Conservation (phyloP, 2,329 filamentous ascomycete genomes). For the Bretziella fagacearum region DNA sequence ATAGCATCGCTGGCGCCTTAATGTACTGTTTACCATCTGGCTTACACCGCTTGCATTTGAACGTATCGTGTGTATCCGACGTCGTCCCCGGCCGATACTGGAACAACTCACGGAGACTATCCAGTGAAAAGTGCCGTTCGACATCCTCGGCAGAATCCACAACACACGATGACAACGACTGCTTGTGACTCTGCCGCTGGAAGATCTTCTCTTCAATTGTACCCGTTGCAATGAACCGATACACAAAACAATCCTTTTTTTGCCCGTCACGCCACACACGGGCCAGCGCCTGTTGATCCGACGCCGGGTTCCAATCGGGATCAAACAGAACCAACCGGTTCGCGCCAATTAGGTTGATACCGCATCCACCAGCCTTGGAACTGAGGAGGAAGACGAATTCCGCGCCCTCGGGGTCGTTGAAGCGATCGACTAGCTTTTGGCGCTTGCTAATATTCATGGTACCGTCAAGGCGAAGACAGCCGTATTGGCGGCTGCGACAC, state of each 20-base stretch:
- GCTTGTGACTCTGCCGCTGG: constrained; percentile 95
- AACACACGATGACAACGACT: constrained; percentile 87
- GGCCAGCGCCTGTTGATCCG: constrained; percentile 90
- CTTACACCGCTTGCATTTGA: constrained; percentile 92
- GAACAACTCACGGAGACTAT: constrained; percentile 82
- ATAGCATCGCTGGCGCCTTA: constrained; percentile 87
- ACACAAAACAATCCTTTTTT: constrained; percentile 98
- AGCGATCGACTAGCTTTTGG: constrained; percentile 91
- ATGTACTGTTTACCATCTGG: constrained; percentile 73
- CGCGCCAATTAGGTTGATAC: constrained; percentile 85
- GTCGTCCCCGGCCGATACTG: constrained; percentile 72
- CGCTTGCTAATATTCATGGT: constrained; percentile 97
- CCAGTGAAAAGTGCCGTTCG: constrained; percentile 86
- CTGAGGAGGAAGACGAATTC: constrained; percentile 95
- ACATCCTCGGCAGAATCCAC: constrained; percentile 95
- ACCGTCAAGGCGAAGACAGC: constrained; percentile 75
- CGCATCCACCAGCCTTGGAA: constrained; percentile 91
- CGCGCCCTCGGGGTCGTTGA: constrained; percentile 78
- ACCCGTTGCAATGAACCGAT: constrained; percentile 95
- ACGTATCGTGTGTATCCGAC: constrained; percentile 94
- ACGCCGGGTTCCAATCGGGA: constrained; percentile 94
- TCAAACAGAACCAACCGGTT: constrained; percentile 94
- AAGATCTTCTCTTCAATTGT: constrained; percentile 99
- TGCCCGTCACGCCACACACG: constrained; percentile 98
- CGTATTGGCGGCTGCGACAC: constrained; percentile 71